Conservation (phyloP, 1,139 yeast species). For the Hanseniaspora gamundiae region DNA sequence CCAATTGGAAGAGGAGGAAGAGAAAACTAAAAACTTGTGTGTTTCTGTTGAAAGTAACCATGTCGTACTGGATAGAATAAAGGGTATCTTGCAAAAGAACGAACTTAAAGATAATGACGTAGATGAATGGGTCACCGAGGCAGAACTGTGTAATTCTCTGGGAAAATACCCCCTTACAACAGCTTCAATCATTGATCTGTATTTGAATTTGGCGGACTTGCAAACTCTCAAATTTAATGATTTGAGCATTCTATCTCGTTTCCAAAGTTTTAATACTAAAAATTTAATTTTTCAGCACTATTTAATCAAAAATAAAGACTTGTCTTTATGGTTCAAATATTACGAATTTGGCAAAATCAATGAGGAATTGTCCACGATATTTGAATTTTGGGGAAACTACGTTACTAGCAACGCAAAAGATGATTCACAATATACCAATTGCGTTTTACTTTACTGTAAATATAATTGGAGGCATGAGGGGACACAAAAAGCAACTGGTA, state of each 20-base stretch:
- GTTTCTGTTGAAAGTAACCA: too few species aligned
- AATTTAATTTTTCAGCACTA: not conserved
- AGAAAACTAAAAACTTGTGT: constrained; percentile 19
- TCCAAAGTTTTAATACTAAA: not conserved
- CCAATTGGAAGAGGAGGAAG: constrained; percentile 51
- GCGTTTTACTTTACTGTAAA: not conserved
- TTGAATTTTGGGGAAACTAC: not conserved
- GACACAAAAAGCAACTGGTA: not conserved
- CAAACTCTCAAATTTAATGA: not conserved
- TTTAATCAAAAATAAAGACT: not conserved
- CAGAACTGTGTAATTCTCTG: constrained; percentile 29
- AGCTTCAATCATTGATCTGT: constrained; percentile 10
- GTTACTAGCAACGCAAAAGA: not conserved
- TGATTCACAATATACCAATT: not conserved
- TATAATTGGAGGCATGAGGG: not conserved
- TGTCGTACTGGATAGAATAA: constrained; percentile 24
- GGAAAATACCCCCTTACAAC: constrained; percentile 17
- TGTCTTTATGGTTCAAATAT: not conserved
- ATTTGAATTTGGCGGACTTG: constrained; percentile 14
- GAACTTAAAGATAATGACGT: constrained; percentile 18
- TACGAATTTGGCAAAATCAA: not conserved
- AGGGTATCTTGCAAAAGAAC: constrained; percentile 2
- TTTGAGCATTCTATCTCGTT: not conserved
- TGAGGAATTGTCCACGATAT: not conserved
- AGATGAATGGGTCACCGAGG: constrained; percentile 38